These are phyloP conservation scores for Babesia sp. DNA, from an alignment of 169 alveolate genomes.

Conservation along the genomic window DNA sequence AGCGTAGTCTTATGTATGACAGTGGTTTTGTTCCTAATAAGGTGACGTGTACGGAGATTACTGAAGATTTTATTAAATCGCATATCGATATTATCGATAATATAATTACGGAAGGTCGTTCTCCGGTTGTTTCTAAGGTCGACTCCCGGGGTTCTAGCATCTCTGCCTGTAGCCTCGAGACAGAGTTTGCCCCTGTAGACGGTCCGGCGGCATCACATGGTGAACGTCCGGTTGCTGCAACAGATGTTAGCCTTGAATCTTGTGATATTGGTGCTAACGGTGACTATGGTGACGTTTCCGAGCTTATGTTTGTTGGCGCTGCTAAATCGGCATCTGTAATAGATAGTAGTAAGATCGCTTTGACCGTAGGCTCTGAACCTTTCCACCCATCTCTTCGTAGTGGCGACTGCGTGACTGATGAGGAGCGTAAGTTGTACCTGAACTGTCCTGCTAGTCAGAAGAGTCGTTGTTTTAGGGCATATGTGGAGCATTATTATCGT, in stretches of 20 bases:
- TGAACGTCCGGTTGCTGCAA: background rate
- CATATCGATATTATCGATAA: background rate
- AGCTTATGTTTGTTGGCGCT: background rate
- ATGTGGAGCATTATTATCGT: conserved; percentile 71
- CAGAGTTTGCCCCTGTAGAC: background rate
- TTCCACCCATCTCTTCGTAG: background rate
- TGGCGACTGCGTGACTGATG: conserved; percentile 39
- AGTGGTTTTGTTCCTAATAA: conserved; percentile 10
- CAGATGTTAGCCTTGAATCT: background rate
- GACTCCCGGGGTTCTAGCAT: background rate
- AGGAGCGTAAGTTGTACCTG: conserved; percentile 54
- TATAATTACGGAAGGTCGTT: background rate
- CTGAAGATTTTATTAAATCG: conserved; percentile 8
- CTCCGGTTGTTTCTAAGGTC: background rate
- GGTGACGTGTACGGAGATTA: conserved; percentile 15
- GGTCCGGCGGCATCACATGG: background rate
- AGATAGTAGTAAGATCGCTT: conserved; percentile 8
- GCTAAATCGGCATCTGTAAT: background rate
- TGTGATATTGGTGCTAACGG: background rate
- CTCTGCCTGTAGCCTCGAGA: background rate
- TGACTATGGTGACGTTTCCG: conserved; percentile 26
- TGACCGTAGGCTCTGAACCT: conserved; percentile 49
- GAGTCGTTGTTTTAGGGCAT: conserved; percentile 52
- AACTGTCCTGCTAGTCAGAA: conserved; percentile 52
- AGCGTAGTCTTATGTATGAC: conserved; percentile 46